Conservation (phyloP, 768 basidiomycete genomes). For the Candolleomyces eurysporus region DNA sequence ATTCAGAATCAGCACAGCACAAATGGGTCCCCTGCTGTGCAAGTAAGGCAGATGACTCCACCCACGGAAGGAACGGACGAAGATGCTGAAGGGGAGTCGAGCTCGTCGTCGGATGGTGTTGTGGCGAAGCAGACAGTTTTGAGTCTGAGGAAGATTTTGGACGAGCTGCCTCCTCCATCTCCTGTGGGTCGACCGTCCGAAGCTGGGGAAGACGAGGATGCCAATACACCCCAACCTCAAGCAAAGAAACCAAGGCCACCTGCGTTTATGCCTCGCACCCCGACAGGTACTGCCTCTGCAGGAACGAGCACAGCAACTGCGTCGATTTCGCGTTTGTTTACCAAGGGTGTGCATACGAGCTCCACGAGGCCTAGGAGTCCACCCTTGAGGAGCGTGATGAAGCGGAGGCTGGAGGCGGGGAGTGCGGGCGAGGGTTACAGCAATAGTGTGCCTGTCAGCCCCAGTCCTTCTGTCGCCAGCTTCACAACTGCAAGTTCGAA, state of each 20-base stretch:
- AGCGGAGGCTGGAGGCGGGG: constrained; percentile 29
- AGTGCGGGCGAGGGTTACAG: neutral
- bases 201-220: neutral
- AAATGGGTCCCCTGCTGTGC: constrained; percentile 6
- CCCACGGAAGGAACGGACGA: constrained; percentile 20
- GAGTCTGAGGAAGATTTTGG: constrained; percentile 69
- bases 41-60: constrained; percentile 49
- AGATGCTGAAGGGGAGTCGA: constrained; percentile 52
- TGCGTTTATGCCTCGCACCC: constrained; percentile 46
- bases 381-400: constrained; percentile 47
- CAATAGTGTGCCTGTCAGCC: neutral
- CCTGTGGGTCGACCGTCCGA: neutral
- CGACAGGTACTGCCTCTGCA: constrained; percentile 48
- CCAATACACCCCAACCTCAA: neutral
- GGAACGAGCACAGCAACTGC: constrained; percentile 77
- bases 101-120: constrained; percentile 51
- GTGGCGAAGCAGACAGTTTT: constrained; percentile 63
- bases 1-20: neutral
- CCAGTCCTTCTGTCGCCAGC: neutral
- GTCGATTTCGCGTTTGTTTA: constrained; percentile 74
- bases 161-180: constrained; percentile 42
- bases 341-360: constrained; percentile 53
- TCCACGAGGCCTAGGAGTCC: constrained; percentile 65
- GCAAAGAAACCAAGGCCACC: constrained; percentile 21
- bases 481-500: neutral